These are phyloP conservation scores for Lentinula guzmanii DNA, from an alignment of 768 basidiomycete species.

Conservation along the genomic window DNA sequence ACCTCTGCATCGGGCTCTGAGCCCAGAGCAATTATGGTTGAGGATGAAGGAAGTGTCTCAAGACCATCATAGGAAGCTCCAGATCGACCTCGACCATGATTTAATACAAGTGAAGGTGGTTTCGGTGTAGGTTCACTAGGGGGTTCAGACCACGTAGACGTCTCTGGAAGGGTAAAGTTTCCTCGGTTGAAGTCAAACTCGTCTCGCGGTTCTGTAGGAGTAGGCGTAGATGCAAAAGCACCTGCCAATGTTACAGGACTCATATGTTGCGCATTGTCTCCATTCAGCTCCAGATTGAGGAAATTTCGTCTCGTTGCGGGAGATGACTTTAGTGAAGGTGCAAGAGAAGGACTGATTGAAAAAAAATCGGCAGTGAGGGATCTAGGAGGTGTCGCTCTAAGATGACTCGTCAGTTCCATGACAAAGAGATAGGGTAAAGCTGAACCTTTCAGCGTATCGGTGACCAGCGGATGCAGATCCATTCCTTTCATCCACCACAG, in stretches of 20 bases:
- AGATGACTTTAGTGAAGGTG: slow-evolving; percentile 18
- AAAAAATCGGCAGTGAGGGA: slow-evolving; percentile 7
- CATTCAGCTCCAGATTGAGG: slow-evolving; percentile 3
- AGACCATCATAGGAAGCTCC: neutral
- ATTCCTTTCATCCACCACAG: neutral
- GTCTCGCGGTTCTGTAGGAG: slow-evolving; percentile 7
- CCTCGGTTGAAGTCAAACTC: slow-evolving; percentile 4
- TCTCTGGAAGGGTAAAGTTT: neutral
- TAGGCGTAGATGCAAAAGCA: slow-evolving; percentile 13
- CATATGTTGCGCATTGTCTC: neutral
- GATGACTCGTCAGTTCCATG: neutral
- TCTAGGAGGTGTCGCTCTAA: slow-evolving; percentile 1
- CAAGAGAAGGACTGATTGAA: slow-evolving; percentile 10
- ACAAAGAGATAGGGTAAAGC: neutral
- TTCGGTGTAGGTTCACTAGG: slow-evolving; percentile 14
- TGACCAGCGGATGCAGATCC: neutral
- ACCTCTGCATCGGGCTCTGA: slow-evolving; percentile 13
- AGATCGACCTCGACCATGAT: neutral
- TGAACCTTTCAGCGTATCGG: neutral
- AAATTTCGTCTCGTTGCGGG: slow-evolving; percentile 11
- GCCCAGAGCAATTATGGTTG: neutral
- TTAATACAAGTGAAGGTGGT: slow-evolving; percentile 10
- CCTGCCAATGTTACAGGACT: slow-evolving; percentile 7
- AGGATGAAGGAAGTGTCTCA: neutral
- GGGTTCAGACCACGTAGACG: neutral